A percentile compares a stretch with the other conserved stretches of the same genome.
Conservation (phyloP, 345 rosid genomes). For the Jatropha curcas region DNA sequence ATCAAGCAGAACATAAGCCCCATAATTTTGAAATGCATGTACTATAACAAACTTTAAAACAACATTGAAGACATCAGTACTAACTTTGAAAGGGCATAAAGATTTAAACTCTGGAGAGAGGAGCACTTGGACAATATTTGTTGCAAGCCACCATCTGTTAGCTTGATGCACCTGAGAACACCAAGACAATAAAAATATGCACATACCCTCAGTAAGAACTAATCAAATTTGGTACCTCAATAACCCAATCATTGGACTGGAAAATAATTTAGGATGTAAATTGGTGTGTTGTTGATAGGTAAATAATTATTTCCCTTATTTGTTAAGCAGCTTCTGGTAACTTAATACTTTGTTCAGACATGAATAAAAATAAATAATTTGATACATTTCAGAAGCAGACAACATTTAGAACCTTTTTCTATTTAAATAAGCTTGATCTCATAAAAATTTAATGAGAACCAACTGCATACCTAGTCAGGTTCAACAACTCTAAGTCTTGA, state of each 20-base stretch:
- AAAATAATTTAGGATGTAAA: neutral
- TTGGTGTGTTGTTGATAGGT: neutral
- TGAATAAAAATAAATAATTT: neutral
- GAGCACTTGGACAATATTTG: conserved; percentile 62
- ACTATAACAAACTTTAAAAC: conserved; percentile 12
- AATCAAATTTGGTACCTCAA: neutral
- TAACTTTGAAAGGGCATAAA: conserved; percentile 88
- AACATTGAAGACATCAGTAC: neutral
- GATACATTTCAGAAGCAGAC: neutral
- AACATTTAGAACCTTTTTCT: conserved; percentile 3
- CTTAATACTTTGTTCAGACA: neutral
- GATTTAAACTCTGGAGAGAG: conserved; percentile 63
- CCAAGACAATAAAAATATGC: conserved; percentile 10
- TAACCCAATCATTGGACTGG: neutral
- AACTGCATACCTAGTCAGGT: conserved; percentile 71
- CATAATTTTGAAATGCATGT: conserved; percentile 6
- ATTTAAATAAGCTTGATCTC: neutral
- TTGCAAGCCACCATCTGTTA: conserved; percentile 77
- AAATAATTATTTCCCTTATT: neutral
- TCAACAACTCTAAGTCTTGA: conserved; percentile 59
- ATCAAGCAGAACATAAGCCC: conserved; percentile 15
- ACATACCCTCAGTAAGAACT: neutral
- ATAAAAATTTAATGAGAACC: conserved; percentile 7
- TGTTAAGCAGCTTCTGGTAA: neutral
- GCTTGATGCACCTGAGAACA: conserved; percentile 69